Base-by-base conservation (phyloP, 306 rosid genomes). In the Heteromeles arbutifolia region DNA sequence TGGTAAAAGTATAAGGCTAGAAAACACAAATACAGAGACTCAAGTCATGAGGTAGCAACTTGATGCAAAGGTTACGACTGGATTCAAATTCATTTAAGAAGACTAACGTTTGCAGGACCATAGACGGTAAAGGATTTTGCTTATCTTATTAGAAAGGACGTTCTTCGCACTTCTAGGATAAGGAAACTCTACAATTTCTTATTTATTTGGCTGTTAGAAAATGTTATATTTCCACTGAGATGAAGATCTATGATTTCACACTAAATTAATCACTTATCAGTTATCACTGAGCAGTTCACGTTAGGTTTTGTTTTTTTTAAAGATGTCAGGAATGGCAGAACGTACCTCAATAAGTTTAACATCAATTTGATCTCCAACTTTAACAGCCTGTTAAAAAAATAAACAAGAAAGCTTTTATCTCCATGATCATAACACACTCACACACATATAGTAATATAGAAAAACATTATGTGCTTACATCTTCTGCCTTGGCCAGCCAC, bases 331-430 rank as follows among this genome's bases (percentile, higher is more conserved):
- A 41, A 73, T 15, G n/a, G 65, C 17, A 39, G 21, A 70, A 71
- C 80, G 61, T 86, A 95, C 98, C 98, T 95, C 97, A 80, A 84
- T 86, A 82, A 95, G 97, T 87, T 95, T 95, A 70, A 95, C 98
- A 84, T 95, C 98, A 45, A 95, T 61, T 39, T 74, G 86, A 64
- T 95, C 97, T 78, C 98, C 98, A 65, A 89, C 93, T 84, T 90
- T 89, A 87, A 88, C 81, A 80, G 79, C 98, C 97, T 95, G 89
- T n/a, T 70, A 70, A 53, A 88, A 57, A 69, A 54, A 43, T 86
- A 21, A 64, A 71, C 70, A 39, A 72, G 44, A 65, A 58, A 65
- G 45, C 22, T 29, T 4, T 32, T 58, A 54, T 44, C 66, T 14
- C 44, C 54, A 64, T 70, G 57, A 73, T 34, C 65, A 9, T 59